Evolutionary conservation across 1,284 basidiomycete genomes (phyloP).

Genomic region (Agroathelia rolfsii): DNA sequence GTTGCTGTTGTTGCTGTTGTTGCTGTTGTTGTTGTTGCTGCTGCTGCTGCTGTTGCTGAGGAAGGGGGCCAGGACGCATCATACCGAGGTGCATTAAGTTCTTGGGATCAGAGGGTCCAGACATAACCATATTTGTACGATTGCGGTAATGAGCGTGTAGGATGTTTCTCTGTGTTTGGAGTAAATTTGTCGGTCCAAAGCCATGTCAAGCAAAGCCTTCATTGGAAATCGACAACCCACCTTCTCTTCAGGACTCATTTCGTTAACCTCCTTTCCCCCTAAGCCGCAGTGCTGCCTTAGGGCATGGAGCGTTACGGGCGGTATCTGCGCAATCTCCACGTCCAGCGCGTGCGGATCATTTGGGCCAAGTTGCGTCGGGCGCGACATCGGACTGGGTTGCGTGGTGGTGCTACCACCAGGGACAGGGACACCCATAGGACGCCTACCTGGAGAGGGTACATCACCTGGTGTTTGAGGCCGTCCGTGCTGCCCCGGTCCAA

Average conservation of each 20-base stretch:
- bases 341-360: slow-evolving; percentile 17
- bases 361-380: background rate
- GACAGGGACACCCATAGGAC: slow-evolving; percentile 11
- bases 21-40: no score
- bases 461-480: slow-evolving; percentile 3
- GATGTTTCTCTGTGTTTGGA: no score
- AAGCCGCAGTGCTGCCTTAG: slow-evolving; percentile 39
- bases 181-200: no score
- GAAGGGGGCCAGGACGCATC: slow-evolving; percentile 16
- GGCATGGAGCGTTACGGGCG: slow-evolving; percentile 19
- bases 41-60: no score
- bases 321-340: slow-evolving; percentile 29
- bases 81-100: slow-evolving; percentile 25
- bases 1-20: no score
- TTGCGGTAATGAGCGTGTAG: slow-evolving; percentile 7
- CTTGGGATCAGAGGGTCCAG: no score
- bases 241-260: slow-evolving; percentile 44
- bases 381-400: background rate
- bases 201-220: no score
- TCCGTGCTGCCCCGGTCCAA: no score
- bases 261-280: slow-evolving; percentile 35
- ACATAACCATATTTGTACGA: no score
- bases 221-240: slow-evolving; percentile 26
- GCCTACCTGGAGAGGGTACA: slow-evolving; percentile 3
- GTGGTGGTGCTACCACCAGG: slow-evolving; percentile 10